Base-by-base conservation (phyloP, 2,329 filamentous ascomycete genomes). In the Aspergillus tubingensis region DNA sequence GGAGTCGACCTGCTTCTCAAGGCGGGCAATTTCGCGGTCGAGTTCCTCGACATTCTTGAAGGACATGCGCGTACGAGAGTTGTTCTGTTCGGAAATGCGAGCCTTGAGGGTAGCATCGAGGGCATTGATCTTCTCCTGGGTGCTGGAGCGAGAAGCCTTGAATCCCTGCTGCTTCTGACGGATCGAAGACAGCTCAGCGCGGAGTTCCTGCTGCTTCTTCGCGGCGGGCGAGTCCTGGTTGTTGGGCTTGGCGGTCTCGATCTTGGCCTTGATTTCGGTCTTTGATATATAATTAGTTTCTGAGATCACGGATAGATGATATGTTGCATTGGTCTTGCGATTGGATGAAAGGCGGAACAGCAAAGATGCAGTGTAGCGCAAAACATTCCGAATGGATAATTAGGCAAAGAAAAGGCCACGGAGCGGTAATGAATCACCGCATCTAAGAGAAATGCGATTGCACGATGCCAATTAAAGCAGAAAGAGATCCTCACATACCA, bases 1-100 rank as follows among this genome's bases (percentile, higher is more conserved):
- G 38, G 88, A 86, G 76, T 96, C 91, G 69, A 98, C 92, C 76
- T 94, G 86, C 78, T 89, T 89, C 67, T 96, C 91, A 57, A 97
- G 87, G 55, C 83, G 83, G 62, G 86, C 85, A 70, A 98, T 95
- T 78, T 95, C 87, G 65, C 84, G 83, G 76, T 98, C 92, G 66
- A 99, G 82, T 65, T 98, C 95, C 60, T 96, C 93, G 57, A 87
- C 86, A 69, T 83, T 92, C 86, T 95, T 96, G 86, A 89, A 98
- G 56, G 87, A 82, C 62, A 96, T 85, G 76, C 92, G 91, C 79
- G 86, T 85, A 71, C 91, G 90, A 65, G 91, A 90, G 58, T 83
- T 85, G 85, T 97, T 98, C 76, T 96, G 91, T 80, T 97, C 92
- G 67, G 85, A 82, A 68, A 96, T 88, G 67, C 91, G 89, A 71